A percentile compares a stretch with the other conserved stretches of the same genome.
phyloP scores from a whole-genome alignment of 2,329 filamentous ascomycete genomes.

The Microthyrium microscopicum region DNA sequence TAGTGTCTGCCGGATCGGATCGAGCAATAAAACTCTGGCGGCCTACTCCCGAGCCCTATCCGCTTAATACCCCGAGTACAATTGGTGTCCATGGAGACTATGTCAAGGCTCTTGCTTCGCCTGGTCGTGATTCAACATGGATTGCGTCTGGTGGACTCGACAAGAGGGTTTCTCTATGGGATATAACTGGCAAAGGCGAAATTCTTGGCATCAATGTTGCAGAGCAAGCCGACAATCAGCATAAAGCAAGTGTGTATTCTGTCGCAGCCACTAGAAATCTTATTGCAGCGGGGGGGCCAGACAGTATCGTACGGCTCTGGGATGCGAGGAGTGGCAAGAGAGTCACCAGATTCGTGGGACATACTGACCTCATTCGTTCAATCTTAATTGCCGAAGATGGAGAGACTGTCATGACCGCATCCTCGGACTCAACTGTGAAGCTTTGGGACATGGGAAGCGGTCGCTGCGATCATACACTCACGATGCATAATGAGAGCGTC shows the following conservation, averaged over 20 bases:
- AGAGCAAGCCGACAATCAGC: conserved; percentile 61
- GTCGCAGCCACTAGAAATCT: conserved; percentile 65
- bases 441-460: conserved; percentile 93
- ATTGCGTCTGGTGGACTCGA: conserved; percentile 89
- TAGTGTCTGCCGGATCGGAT: conserved; percentile 87
- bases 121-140: conserved; percentile 57
- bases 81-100: conserved; percentile 94
- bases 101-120: conserved; percentile 81
- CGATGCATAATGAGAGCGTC: conserved; percentile 97
- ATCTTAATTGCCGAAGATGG: conserved; percentile 79
- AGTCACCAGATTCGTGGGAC: conserved; percentile 91
- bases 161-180: conserved; percentile 84
- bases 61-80: conserved; percentile 46
- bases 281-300: conserved; percentile 81
- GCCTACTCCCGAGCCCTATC: conserved; percentile 43
- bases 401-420: conserved; percentile 84
- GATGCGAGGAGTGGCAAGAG: conserved; percentile 76
- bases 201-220: conserved; percentile 71
- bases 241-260: conserved; percentile 93
- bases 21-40: conserved; percentile 87
- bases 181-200: conserved; percentile 74
- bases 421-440: conserved; percentile 93
- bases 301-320: conserved; percentile 85
- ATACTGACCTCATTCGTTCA: conserved; percentile 85
- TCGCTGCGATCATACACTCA: conserved; percentile 92